Evolutionary conservation across 2,329 filamentous ascomycete genomes (phyloP), one percentile per base, ranked within the genome.

Genomic region (Biscogniauxia marginata): DNA sequence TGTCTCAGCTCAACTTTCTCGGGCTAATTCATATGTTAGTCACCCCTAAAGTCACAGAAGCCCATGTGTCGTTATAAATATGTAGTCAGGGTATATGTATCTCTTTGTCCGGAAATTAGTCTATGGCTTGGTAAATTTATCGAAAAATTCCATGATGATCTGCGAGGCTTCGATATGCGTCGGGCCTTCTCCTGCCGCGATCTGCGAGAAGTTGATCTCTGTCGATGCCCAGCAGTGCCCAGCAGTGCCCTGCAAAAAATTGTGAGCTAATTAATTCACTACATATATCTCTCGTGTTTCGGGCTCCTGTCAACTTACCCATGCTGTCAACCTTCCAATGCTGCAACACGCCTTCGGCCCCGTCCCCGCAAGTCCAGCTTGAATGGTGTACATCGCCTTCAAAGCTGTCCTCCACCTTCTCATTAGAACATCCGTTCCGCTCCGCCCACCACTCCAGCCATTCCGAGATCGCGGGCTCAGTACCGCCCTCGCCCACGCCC

Each of bases 171-270:
- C 64, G 19, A 80, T 74, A 43, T 75, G 70, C 4, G 75, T 74
- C 1, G 77, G 76, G 1, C 67, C 67, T 53, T 77, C 71, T 0
- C 69, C 71, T 2, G 73, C 72, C 1, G 73, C 69, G 16, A 75
- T 61, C 61, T 78, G 75, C 6, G 75, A 76, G 53, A 78, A 71
- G 62, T 79, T 79, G 48, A 71, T 70, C 48, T 75, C 72, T 3
- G 73, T 77, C 20, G 76, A 77, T 4, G 77, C 72, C 77, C 78
- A 80, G 53, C 70, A 72, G 57, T 80, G 77, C 16, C 75, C 70
- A 73, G 21, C n/a, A n/a, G n/a, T n/a, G n/a, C n/a, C n/a, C n/a
- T n/a, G n/a, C n/a, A n/a, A n/a, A n/a, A n/a, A n/a, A n/a, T n/a
- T n/a, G n/a, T n/a, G n/a, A n/a, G n/a, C n/a, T n/a, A n/a, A n/a